These are phyloP conservation scores for Neophaeococcomyces aloes DNA, from an alignment of 2,329 filamentous ascomycete genomes.

Conservation along the genomic window DNA sequence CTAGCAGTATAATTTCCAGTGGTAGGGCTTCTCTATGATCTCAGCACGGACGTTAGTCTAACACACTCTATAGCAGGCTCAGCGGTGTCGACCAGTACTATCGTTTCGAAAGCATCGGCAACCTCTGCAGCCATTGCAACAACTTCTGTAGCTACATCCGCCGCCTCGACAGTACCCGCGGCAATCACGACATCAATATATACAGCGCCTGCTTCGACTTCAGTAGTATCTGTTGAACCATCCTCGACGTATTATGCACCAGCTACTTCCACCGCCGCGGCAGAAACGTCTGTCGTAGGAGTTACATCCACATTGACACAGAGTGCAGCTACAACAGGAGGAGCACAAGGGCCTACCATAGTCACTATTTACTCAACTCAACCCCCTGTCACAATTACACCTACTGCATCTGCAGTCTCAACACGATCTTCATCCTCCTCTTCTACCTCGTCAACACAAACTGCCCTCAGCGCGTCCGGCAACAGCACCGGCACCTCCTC, in stretches of 20 bases:
- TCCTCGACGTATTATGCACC: conserved; percentile 6
- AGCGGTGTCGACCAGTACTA: not conserved
- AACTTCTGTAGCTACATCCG: conserved; percentile 2
- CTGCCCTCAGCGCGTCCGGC: conserved; percentile 15
- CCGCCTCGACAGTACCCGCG: conserved; percentile 1
- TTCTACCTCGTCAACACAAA: conserved; percentile 19
- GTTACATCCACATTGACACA: conserved; percentile 19
- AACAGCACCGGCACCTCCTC: conserved; percentile 19
- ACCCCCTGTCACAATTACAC: conserved; percentile 22
- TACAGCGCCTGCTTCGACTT: conserved; percentile 17
- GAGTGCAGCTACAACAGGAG: conserved; percentile 14
- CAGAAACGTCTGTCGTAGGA: conserved; percentile 14
- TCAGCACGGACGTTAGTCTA: not conserved
- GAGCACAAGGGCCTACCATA: conserved; percentile 9
- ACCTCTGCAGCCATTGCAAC: not conserved
- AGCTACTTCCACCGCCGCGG: not conserved
- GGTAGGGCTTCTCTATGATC: not conserved
- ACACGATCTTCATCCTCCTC: conserved; percentile 18
- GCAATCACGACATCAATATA: conserved; percentile 13
- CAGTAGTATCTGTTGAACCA: conserved; percentile 1
- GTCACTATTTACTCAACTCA: conserved; percentile 23
- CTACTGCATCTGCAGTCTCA: conserved; percentile 15
- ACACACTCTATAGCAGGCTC: not conserved
- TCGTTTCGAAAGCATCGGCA: not conserved
- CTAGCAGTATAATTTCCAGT: too few species aligned